Conservation (phyloP, 2,329 filamentous ascomycete species). For the Cryoendolithus antarcticus region DNA sequence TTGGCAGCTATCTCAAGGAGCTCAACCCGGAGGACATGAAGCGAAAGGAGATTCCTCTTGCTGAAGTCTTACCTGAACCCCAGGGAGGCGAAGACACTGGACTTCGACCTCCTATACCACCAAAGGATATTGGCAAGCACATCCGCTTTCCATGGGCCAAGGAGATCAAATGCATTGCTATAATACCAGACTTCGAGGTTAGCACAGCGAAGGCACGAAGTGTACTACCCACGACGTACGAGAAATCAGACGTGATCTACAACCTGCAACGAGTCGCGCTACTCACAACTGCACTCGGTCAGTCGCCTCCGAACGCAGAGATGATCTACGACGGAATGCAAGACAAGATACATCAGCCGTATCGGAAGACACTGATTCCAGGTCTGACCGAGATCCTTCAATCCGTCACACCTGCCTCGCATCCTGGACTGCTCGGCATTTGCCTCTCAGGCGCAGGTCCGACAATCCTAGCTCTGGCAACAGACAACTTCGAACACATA, state of each 20-base stretch:
- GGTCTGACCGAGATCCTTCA: slow-evolving; percentile 82
- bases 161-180: slow-evolving; percentile 92
- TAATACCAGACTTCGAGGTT: slow-evolving; percentile 92
- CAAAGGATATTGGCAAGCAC: slow-evolving; percentile 84
- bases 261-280: slow-evolving; percentile 91
- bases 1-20: slow-evolving; percentile 92
- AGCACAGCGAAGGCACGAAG: slow-evolving; percentile 83
- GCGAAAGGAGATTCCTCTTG: slow-evolving; percentile 83
- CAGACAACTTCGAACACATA: slow-evolving; percentile 77
- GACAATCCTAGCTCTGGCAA: slow-evolving; percentile 86
- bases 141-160: slow-evolving; percentile 89
- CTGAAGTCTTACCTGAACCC: slow-evolving; percentile 80
- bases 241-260: slow-evolving; percentile 77
- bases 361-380: slow-evolving; percentile 82
- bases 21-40: slow-evolving; percentile 79
- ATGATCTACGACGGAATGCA: slow-evolving; percentile 98
- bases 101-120: slow-evolving; percentile 74
- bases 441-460: slow-evolving; percentile 91
- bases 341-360: slow-evolving; percentile 95
- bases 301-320: slow-evolving; percentile 79
- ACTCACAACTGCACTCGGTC: slow-evolving; percentile 76
- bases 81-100: slow-evolving; percentile 88
- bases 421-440: slow-evolving; percentile 81
- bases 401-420: slow-evolving; percentile 76
- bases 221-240: slow-evolving; percentile 70